phyloP scores from a whole-genome alignment of 805 yeast genomes.

The Saturnispora galanensis region DNA sequence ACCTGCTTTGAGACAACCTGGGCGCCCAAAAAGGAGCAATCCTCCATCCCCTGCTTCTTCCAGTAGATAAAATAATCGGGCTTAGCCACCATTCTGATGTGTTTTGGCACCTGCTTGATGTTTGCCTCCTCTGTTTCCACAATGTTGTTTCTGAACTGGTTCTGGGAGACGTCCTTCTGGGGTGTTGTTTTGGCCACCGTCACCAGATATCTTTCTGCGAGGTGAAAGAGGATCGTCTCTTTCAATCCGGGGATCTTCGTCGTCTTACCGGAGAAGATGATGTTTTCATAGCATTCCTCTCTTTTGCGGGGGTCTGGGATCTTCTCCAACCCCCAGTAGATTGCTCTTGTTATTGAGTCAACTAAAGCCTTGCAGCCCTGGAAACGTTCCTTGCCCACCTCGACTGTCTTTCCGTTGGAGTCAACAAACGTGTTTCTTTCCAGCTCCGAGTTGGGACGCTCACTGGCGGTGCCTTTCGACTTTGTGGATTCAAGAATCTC shows the following conservation, averaged over 20 bases:
- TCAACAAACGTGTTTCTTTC: conserved; percentile 68
- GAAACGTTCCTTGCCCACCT: conserved; percentile 85
- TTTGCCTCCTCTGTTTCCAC: conserved; percentile 20
- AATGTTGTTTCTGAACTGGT: conserved; percentile 25
- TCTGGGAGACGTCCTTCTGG: conserved; percentile 12
- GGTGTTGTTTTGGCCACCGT: conserved; percentile 10
- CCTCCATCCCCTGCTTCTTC: conserved; percentile 74
- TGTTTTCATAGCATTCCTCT: conserved; percentile 77
- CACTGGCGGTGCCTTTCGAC: conserved; percentile 12
- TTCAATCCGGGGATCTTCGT: conserved; percentile 65
- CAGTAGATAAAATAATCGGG: conserved; percentile 95
- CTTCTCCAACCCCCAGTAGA: conserved; percentile 42
- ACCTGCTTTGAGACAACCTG: conserved; percentile 82
- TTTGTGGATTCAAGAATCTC: conserved; percentile 29
- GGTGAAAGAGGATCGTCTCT: conserved; percentile 52
- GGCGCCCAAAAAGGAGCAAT: conserved; percentile 74
- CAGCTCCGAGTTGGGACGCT: conserved; percentile 50
- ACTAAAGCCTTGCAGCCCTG: conserved; percentile 64
- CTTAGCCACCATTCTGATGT: conserved; percentile 54
- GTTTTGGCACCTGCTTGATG: conserved; percentile 66
- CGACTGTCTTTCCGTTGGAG: conserved; percentile 41
- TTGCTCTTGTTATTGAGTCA: conserved; percentile 39
- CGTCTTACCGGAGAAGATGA: conserved; percentile 74
- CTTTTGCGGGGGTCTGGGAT: conserved; percentile 57
- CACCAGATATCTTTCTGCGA: conserved; percentile 27